Evolutionary conservation across 2,329 filamentous ascomycete species (phyloP).

Genomic region (Penicillium sp.): DNA sequence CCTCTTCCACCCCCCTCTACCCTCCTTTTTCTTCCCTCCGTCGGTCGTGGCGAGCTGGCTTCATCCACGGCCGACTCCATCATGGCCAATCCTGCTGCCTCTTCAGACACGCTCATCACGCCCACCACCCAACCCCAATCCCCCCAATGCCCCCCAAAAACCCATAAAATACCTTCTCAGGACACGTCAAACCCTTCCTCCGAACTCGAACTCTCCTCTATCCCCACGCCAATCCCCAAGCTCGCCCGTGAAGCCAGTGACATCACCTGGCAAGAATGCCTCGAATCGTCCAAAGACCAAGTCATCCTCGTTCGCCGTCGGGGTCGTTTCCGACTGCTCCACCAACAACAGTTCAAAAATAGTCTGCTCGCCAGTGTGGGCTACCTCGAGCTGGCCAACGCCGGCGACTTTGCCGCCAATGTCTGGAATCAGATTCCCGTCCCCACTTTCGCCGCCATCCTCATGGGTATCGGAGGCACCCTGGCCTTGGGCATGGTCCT

Average conservation of each 20-base stretch:
- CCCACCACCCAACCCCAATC: not conserved
- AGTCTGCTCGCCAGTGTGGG: constrained; percentile 49
- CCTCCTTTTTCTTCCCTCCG: not conserved
- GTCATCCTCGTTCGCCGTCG: constrained; percentile 20
- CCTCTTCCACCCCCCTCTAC: not conserved
- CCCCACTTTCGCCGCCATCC: constrained; percentile 52
- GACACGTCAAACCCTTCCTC: not conserved
- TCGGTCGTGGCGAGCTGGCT: constrained; percentile 1
- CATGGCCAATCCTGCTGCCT: constrained; percentile 18
- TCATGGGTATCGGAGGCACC: constrained; percentile 59
- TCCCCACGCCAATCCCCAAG: constrained; percentile 13
- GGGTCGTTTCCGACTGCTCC: constrained; percentile 20
- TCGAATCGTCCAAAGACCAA: constrained; percentile 16
- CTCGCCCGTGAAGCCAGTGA: constrained; percentile 26
- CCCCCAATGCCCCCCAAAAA: not conserved
- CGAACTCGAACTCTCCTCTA: constrained; percentile 10
- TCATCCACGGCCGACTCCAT: not conserved
- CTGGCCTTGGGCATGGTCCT: constrained; percentile 50
- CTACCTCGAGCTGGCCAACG: constrained; percentile 60
- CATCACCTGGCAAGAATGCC: constrained; percentile 23
- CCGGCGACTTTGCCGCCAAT: constrained; percentile 62
- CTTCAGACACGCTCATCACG: constrained; percentile 24
- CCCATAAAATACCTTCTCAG: not conserved
- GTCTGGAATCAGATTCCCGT: constrained; percentile 60
- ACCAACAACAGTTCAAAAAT: constrained; percentile 38